A percentile compares a stretch with the other conserved stretches of the same genome.
These are phyloP conservation scores for Cordyceps militaris DNA, from an alignment of 2,329 filamentous ascomycete genomes.

Conservation along the genomic window DNA sequence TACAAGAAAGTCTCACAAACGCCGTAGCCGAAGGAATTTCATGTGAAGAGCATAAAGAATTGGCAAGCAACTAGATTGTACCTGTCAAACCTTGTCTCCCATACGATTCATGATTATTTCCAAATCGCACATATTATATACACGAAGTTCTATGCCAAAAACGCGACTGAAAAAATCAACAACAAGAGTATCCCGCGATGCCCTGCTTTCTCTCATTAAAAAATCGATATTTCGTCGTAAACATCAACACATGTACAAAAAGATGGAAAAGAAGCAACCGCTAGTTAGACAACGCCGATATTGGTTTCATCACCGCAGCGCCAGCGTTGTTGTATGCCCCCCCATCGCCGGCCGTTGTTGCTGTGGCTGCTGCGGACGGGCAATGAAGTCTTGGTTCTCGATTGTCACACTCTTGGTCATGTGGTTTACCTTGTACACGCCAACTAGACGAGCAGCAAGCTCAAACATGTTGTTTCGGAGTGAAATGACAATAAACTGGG, in stretches of 20 bases:
- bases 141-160: slow-evolving; percentile 2
- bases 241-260: slow-evolving; percentile 13
- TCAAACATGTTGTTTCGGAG: slow-evolving; percentile 99
- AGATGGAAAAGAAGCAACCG: not conserved
- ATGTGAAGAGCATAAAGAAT: not conserved
- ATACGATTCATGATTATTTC: not conserved
- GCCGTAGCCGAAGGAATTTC: not conserved
- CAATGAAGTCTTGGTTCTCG: slow-evolving; percentile 73
- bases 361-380: slow-evolving; percentile 27
- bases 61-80: not conserved
- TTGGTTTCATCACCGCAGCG: slow-evolving; percentile 24
- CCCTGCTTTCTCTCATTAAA: slow-evolving; percentile 4
- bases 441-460: slow-evolving; percentile 86
- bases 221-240: slow-evolving; percentile 5
- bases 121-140: slow-evolving; percentile 1
- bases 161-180: not conserved
- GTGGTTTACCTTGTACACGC: slow-evolving; percentile 99
- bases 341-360: slow-evolving; percentile 24
- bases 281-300: not conserved
- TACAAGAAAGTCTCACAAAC: not conserved
- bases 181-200: not conserved
- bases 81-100: not conserved
- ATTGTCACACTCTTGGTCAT: slow-evolving; percentile 93
- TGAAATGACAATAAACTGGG: slow-evolving; percentile 97
- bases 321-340: slow-evolving; percentile 28